Evolutionary conservation across 2,329 filamentous ascomycete species (phyloP), one percentile per base, ranked within the genome.

Genomic region (Ophiostoma angusticollis): DNA sequence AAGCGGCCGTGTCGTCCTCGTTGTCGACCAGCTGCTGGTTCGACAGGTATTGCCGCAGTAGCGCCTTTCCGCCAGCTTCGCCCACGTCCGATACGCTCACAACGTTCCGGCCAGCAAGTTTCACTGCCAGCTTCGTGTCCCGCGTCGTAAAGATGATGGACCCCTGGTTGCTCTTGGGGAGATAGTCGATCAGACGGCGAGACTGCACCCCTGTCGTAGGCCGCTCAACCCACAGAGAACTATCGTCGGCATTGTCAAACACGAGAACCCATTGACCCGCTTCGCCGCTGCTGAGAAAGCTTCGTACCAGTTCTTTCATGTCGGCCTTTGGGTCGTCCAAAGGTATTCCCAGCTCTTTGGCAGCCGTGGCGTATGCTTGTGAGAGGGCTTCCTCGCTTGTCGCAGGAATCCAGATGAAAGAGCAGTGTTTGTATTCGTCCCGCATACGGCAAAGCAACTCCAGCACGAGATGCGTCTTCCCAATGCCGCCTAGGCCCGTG

Each of bases 191-290:
- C 2, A 31, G n/a, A n/a, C 35, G 18, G 13, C 21, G 27, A 2
- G 12, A n/a, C 8, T 17, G 9, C 27, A 3, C 30, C 30, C 4
- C 7, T 12, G 16, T 31, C 16, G 16, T 9, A 6, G 44, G 27
- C 6, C 41, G 9, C 17, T 45, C 46, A 28, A 23, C 9, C 36
- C 60, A 39, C 2, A 63, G 40, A 2, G 54, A 41, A 4, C 35
- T 34, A 40, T 67, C 59, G 39, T 67, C 61, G 11, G 58, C 60
- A 35, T 65, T 67, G 39, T 68, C 62, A n/a, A 67, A 36, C 28
- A 68, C 49, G 29, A 67, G 40, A 1, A 68, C 49, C 64, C 61
- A 67, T 1, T 43, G 42, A 1, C 54, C 50, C 2, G 32, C 42
- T n/a, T 25, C 41, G n/a, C 31, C 33, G 18, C 44, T 37, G 25